Evolutionary conservation across 345 rosid species (phyloP).

Genomic region (Stellera chamaejasme): DNA sequence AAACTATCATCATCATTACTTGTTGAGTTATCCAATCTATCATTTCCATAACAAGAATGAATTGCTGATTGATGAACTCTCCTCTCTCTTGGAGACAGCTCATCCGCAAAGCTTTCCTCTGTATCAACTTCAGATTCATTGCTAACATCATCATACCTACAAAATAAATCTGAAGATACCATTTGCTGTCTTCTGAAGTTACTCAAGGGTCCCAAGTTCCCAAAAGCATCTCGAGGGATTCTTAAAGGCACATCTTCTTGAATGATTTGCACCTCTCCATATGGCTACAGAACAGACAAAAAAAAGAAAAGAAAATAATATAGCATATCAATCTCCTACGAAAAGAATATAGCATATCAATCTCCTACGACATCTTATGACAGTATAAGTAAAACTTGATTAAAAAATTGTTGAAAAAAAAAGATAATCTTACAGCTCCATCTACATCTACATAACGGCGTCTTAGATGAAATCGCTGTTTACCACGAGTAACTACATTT

Average conservation of each 20-base stretch:
- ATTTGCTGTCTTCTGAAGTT: constrained; percentile 20
- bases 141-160: constrained; percentile 25
- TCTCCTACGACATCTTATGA: neutral
- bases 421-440: constrained; percentile 62
- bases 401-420: neutral
- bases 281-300: constrained; percentile 36
- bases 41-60: constrained; percentile 25
- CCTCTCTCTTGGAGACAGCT: constrained; percentile 59
- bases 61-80: constrained; percentile 61
- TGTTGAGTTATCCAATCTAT: constrained; percentile 40
- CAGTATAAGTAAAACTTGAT: neutral
- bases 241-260: constrained; percentile 80
- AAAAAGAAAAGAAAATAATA: constrained; percentile 8
- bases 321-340: constrained; percentile 15
- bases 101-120: constrained; percentile 78
- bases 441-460: constrained; percentile 78
- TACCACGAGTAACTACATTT: constrained; percentile 89
- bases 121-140: constrained; percentile 50
- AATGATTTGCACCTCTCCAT: constrained; percentile 80
- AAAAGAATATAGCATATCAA: constrained; percentile 16
- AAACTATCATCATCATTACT: constrained; percentile 64
- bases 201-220: constrained; percentile 41
- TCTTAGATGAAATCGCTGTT: constrained; percentile 71
- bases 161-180: constrained; percentile 29
- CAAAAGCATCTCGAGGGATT: constrained; percentile 69